Base-by-base conservation (phyloP, 2,329 filamentous ascomycete genomes). In the Verticillium nonalfalfae region DNA sequence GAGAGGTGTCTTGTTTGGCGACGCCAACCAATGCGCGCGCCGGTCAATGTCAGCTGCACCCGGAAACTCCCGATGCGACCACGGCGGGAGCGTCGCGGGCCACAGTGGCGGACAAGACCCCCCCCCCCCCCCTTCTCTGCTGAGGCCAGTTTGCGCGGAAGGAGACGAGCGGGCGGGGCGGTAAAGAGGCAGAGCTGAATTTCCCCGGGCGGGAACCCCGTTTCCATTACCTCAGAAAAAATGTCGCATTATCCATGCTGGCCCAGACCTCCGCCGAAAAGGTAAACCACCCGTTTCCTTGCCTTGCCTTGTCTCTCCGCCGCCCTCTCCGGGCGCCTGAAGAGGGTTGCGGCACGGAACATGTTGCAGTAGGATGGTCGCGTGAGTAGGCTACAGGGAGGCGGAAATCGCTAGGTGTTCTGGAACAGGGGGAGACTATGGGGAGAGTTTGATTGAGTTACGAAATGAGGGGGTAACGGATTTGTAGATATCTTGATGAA, bases 51-150 rank as follows among this genome's bases (percentile, higher is more conserved):
- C 57, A 58, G 57, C 40, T 50, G 40, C 40, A 50, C 40, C 40
- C 40, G 40, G 40, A n/a, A 50, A 50, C 9, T 50, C 40, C 40
- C 40, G 40, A 50, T 45, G 59, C 26, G 61, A 63, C 57, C 59
- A 38, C 26, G 56, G 57, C 57, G 61, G 26, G 62, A 59, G 59
- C 45, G 36, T 34, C 50, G 7, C 35, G 40, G 40, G 26, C 26
- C 26, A 36, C 18, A 50, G n/a, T 50, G 40, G 18, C n/a, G 40
- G n/a, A 45, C 55, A 26, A 56, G 31, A 34, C 26, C 26, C 2
- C 26, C 26, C 26, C 26, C 26, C 26, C 26, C 26, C n/a, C n/a
- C n/a, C n/a, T n/a, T n/a, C 26, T 10, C 7, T 50, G 5, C 7
- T 50, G n/a, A 50, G 40, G 40, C 40, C 40, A 50, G 40, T n/a